phyloP scores from a whole-genome alignment of 2,329 filamentous ascomycete genomes.

The Myriosclerotinia curreyana region DNA sequence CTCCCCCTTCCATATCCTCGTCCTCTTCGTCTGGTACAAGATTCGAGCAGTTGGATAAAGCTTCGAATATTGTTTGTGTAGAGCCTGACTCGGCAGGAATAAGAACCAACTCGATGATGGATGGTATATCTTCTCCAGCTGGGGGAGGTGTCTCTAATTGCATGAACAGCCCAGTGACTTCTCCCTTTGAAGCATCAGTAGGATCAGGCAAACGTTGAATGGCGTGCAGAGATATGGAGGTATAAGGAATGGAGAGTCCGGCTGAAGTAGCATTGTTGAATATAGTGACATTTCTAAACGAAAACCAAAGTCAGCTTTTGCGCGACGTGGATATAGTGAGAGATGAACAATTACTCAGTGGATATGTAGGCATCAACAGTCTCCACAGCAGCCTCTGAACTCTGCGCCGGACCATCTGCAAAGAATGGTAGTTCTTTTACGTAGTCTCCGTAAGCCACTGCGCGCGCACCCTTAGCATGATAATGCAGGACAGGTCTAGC shows the following conservation, averaged over 20 bases:
- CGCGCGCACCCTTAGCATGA: conserved; percentile 54
- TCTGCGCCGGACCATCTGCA: conserved; percentile 35
- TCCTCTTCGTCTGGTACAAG: conserved; percentile 67
- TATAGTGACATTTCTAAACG: conserved; percentile 55
- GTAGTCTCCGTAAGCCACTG: conserved; percentile 56
- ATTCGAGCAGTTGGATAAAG: conserved; percentile 72
- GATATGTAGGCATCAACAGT: conserved; percentile 52
- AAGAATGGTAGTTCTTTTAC: conserved; percentile 52
- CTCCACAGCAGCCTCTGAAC: conserved; percentile 18
- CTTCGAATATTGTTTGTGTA: conserved; percentile 51
- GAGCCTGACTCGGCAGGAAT: conserved; percentile 45
- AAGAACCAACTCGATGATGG: conserved; percentile 65
- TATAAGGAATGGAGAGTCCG: conserved; percentile 71
- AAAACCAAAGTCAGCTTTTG: conserved; percentile 18
- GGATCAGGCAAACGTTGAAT: conserved; percentile 55
- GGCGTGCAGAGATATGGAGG: conserved; percentile 71
- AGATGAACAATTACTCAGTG: conserved; percentile 49
- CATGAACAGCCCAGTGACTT: conserved; percentile 56
- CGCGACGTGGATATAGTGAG: conserved; percentile 5
- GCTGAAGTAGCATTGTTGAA: conserved; percentile 57
- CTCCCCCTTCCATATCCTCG: conserved; percentile 50
- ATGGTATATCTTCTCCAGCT: conserved; percentile 57
- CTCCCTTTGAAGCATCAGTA: conserved; percentile 42
- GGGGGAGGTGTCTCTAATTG: conserved; percentile 63
- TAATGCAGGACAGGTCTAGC: conserved; percentile 70